Conservation (phyloP, 176 grass and related monocot genomes). For the Elaeis guineensis region DNA sequence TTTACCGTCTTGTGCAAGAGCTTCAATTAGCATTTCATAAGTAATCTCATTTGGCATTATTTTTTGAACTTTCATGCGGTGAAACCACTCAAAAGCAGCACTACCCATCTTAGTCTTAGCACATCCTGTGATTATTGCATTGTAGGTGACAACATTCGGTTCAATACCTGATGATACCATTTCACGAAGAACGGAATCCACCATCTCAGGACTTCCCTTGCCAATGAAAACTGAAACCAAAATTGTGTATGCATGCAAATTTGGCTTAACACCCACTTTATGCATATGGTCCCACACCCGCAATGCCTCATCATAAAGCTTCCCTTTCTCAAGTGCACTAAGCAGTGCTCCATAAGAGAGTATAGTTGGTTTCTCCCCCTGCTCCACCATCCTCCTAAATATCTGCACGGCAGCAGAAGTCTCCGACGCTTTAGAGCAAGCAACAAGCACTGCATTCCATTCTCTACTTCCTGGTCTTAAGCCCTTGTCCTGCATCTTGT, state of each 20-base stretch:
- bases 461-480: slow-evolving; percentile 56
- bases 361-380: slow-evolving; percentile 50
- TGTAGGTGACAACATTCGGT: slow-evolving; percentile 82
- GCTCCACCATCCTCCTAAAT: slow-evolving; percentile 69
- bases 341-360: slow-evolving; percentile 70
- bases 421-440: slow-evolving; percentile 77
- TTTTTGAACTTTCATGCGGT: slow-evolving; percentile 51
- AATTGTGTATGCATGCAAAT: slow-evolving; percentile 76
- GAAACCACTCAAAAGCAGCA: slow-evolving; percentile 77
- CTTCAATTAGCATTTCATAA: slow-evolving; percentile 66
- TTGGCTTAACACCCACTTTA: slow-evolving; percentile 61
- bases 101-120: slow-evolving; percentile 29
- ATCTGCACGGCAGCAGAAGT: slow-evolving; percentile 52
- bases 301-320: slow-evolving; percentile 60
- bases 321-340: slow-evolving; percentile 66
- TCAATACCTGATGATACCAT: slow-evolving; percentile 45
- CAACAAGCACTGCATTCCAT: slow-evolving; percentile 79
- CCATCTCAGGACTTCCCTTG: slow-evolving; percentile 49
- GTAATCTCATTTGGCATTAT: slow-evolving; percentile 71
- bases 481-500: slow-evolving; percentile 90
- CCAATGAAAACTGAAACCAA: slow-evolving; percentile 63
- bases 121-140: slow-evolving; percentile 71
- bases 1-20: slow-evolving; percentile 63
- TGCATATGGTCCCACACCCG: slow-evolving; percentile 78
- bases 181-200: slow-evolving; percentile 44